Evolutionary conservation across 176 grass and related monocot species (phyloP).

Genomic region (Calamus simplicifolius): DNA sequence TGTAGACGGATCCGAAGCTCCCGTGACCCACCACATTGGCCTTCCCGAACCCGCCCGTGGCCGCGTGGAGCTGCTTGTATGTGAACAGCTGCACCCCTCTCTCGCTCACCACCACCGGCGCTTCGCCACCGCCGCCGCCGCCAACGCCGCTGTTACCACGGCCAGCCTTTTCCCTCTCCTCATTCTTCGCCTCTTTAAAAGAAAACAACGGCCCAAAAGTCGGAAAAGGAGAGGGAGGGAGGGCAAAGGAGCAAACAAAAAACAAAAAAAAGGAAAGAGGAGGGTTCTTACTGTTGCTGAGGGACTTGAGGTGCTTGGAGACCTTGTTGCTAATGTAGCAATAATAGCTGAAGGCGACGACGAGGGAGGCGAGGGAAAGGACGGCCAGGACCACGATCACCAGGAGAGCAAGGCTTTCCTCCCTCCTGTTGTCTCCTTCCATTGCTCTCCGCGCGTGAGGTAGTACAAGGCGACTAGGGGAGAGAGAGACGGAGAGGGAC

Average conservation of each 20-base stretch:
- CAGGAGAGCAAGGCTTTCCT: constrained; percentile 63
- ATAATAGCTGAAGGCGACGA: constrained; percentile 89
- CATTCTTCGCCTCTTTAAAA: too few relatives aligned
- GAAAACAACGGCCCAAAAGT: too few relatives aligned
- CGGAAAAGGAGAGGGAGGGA: too few relatives aligned
- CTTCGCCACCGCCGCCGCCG: constrained; percentile 6
- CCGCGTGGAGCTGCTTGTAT: constrained; percentile 70
- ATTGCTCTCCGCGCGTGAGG: background rate
- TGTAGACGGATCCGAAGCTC: constrained; percentile 95
- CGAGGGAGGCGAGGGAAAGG: constrained; percentile 66
- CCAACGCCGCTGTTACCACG: constrained; percentile 2
- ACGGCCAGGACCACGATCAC: constrained; percentile 86
- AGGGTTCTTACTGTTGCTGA: too few relatives aligned
- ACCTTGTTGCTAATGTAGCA: constrained; percentile 99
- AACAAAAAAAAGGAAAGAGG: background rate
- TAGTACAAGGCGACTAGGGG: too few relatives aligned
- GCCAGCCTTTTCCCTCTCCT: too few relatives aligned
- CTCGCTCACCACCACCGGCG: constrained; percentile 15
- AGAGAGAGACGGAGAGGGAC: too few relatives aligned
- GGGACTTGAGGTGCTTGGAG: constrained; percentile 37
- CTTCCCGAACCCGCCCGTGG: constrained; percentile 64
- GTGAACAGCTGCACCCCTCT: constrained; percentile 67
- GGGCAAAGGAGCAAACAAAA: background rate
- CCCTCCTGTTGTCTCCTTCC: constrained; percentile 44
- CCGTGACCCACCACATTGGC: constrained; percentile 80